Percentiles rank a stretch among this genome's conserved stretches.
These are phyloP conservation scores for Pulveroboletus sp. DNA, from an alignment of 768 basidiomycete genomes.

Conservation along the genomic window DNA sequence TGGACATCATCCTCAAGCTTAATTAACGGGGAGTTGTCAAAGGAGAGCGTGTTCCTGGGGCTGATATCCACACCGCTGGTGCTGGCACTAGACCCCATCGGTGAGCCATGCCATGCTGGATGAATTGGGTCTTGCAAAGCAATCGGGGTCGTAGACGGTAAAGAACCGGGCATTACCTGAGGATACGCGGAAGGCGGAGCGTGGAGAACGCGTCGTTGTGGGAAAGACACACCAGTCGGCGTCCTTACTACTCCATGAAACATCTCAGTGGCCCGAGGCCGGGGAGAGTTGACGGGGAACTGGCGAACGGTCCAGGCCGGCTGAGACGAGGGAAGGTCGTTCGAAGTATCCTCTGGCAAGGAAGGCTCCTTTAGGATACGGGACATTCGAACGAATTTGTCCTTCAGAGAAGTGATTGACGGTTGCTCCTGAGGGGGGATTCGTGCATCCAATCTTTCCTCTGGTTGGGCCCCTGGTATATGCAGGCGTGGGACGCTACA, in stretches of 20 bases:
- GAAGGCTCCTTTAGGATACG: not conserved
- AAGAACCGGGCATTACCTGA: conserved; percentile 25
- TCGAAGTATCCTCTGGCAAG: not conserved
- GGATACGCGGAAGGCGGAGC: conserved; percentile 25
- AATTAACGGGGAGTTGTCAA: conserved; percentile 1
- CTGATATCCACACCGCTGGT: not conserved
- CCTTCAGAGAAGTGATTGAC: not conserved
- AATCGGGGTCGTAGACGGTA: conserved; percentile 5
- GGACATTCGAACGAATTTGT: not conserved
- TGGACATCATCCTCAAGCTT: not conserved
- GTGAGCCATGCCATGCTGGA: not conserved
- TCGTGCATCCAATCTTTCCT: not conserved
- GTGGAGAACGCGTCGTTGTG: conserved; percentile 11
- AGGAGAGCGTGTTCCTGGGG: conserved; percentile 4
- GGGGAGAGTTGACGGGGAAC: not conserved
- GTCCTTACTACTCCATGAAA: not conserved
- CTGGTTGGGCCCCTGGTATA: not conserved
- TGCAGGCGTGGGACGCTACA: not conserved
- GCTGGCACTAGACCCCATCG: not conserved
- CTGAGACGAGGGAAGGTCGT: not conserved
- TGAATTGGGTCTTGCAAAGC: not conserved
- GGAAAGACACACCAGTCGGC: not conserved
- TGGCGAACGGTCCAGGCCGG: not conserved
- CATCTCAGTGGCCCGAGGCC: not conserved
- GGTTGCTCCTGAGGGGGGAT: not conserved